Conservation (phyloP, 108 stramenopile species). For the Nitzschia sp. region DNA sequence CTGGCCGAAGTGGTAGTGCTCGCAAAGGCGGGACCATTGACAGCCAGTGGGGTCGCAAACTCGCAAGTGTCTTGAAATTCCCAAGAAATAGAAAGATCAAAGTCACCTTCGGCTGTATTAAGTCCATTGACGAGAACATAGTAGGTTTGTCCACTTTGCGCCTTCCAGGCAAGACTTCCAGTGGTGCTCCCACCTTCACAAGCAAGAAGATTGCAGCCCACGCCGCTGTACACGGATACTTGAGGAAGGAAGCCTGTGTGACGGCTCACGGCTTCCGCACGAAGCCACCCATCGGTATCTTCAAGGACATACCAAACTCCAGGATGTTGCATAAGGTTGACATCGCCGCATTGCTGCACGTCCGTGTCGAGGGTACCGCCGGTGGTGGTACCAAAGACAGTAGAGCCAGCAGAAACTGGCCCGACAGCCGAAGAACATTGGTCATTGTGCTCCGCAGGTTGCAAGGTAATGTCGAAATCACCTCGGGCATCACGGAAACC, state of each 20-base stretch:
- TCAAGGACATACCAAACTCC: constrained; percentile 35
- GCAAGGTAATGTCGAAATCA: constrained; percentile 19
- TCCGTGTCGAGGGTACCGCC: not conserved
- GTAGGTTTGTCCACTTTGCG: constrained; percentile 7
- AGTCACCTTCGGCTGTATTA: constrained; percentile 10
- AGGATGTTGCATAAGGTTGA: not conserved
- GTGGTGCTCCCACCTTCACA: constrained; percentile 25
- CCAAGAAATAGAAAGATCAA: constrained; percentile 27
- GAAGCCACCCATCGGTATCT: constrained; percentile 18
- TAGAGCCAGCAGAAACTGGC: constrained; percentile 11
- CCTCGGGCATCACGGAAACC: constrained; percentile 29
- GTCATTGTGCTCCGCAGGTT: constrained; percentile 5
- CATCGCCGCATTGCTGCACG: constrained; percentile 6
- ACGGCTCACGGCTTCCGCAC: constrained; percentile 13
- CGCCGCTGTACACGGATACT: constrained; percentile 31
- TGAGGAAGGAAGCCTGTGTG: constrained; percentile 17
- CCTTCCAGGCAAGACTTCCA: constrained; percentile 19
- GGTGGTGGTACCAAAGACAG: constrained; percentile 22
- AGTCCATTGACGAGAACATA: constrained; percentile 28
- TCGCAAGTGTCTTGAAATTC: constrained; percentile 14
- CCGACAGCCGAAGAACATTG: constrained; percentile 12
- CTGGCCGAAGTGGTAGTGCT: not conserved
- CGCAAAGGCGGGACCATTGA: constrained; percentile 8
- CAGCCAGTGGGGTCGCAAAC: constrained; percentile 4
- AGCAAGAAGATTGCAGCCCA: constrained; percentile 13